phyloP scores from a whole-genome alignment of 2,329 filamentous ascomycete species.

The Paecilomyces variotii region DNA sequence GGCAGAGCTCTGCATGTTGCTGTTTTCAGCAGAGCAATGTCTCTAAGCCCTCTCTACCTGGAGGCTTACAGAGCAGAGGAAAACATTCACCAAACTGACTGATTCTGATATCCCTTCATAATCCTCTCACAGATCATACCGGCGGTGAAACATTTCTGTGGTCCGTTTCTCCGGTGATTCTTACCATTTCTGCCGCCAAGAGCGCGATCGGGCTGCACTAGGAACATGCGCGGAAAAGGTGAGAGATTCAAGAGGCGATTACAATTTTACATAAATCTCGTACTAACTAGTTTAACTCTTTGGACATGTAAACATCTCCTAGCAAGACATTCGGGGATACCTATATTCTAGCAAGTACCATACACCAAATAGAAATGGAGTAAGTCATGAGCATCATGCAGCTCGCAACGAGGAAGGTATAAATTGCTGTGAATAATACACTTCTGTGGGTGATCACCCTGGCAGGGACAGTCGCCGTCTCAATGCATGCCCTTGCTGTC shows the following conservation, averaged over 20 bases:
- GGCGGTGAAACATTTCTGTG: too few relatives aligned
- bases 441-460: conserved; percentile 48
- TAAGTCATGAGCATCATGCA: neutral
- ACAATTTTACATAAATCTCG: neutral
- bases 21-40: neutral
- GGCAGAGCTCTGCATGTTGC: neutral
- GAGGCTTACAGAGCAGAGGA: neutral
- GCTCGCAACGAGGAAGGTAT: conserved; percentile 19
- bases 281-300: conserved; percentile 3
- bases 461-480: conserved; percentile 37
- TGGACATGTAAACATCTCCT: neutral
- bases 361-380: neutral
- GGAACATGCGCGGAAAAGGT: too few relatives aligned
- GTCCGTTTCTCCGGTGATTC: too few relatives aligned
- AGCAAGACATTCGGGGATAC: neutral
- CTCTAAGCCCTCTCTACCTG: neutral
- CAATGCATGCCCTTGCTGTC: conserved; percentile 1
- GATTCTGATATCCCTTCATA: too few relatives aligned
- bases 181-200: too few relatives aligned
- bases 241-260: too few relatives aligned
- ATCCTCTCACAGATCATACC: too few relatives aligned
- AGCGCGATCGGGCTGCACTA: too few relatives aligned
- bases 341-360: neutral
- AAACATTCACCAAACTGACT: too few relatives aligned
- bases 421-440: conserved; percentile 40